phyloP scores from a whole-genome alignment of 192 early-diverging fungal genomes.

The Obelidium mucronatum region DNA sequence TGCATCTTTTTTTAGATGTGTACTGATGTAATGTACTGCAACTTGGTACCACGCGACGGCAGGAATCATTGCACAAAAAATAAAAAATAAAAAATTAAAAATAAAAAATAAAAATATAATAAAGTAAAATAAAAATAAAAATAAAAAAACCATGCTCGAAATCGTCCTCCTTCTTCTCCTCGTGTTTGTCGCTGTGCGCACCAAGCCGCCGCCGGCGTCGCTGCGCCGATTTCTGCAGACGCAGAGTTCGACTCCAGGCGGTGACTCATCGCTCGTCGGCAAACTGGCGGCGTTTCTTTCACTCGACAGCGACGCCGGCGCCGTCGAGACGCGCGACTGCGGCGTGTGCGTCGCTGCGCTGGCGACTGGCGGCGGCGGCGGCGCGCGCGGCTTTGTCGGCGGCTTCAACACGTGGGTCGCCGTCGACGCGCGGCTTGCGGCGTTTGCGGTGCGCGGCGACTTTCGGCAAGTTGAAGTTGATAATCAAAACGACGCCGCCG shows the following conservation, averaged over 20 bases:
- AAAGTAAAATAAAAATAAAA: no score
- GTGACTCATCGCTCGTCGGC: not conserved
- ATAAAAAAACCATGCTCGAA: conserved; percentile 5
- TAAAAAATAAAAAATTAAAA: no score
- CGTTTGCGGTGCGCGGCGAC: not conserved
- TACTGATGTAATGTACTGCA: no score
- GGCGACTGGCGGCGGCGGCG: no score
- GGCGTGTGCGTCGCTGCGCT: not conserved
- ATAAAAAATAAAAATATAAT: no score
- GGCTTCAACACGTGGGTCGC: conserved; percentile 21
- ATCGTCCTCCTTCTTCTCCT: not conserved
- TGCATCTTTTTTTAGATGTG: no score
- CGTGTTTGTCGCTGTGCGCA: not conserved
- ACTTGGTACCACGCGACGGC: no score
- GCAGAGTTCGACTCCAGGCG: not conserved
- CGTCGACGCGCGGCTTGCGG: no score
- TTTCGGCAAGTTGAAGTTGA: not conserved
- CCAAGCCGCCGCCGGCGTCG: not conserved
- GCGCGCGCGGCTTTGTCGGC: conserved; percentile 12
- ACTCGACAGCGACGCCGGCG: not conserved
- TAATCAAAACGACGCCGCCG: not conserved
- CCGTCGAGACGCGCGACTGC: not conserved
- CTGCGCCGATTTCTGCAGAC: not conserved
- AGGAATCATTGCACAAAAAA: no score
- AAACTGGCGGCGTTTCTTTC: not conserved